These are phyloP conservation scores for Symbiodinium natans DNA, from an alignment of 73 alveolate genomes.

Conservation along the genomic window DNA sequence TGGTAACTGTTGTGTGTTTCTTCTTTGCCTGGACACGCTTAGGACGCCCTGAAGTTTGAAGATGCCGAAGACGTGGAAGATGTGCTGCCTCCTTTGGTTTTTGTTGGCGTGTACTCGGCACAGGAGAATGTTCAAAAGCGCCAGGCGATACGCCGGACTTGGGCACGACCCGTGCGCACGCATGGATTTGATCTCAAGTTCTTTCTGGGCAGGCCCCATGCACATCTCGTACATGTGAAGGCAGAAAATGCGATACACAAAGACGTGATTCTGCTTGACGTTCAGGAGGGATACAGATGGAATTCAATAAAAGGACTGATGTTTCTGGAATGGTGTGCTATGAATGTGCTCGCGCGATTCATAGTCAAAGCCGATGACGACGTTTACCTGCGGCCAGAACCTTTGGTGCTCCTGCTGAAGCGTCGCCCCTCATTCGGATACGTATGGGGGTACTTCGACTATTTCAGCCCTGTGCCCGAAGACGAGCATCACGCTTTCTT, in stretches of 20 bases:
- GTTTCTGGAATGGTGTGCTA: slow-evolving; percentile 85
- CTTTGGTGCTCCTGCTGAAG: background rate
- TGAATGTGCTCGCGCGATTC: slow-evolving; percentile 35
- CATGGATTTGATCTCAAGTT: slow-evolving; percentile 17
- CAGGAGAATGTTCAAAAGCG: slow-evolving; percentile 13
- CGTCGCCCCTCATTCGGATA: slow-evolving; percentile 2
- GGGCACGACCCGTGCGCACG: slow-evolving; percentile 31
- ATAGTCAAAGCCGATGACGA: slow-evolving; percentile 82
- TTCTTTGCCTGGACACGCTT: too few relatives aligned
- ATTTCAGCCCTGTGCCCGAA: slow-evolving; percentile 79
- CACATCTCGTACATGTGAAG: background rate
- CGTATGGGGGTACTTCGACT: slow-evolving; percentile 88
- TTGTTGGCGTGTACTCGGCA: slow-evolving; percentile 82
- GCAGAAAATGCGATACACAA: background rate
- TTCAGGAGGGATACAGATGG: slow-evolving; percentile 75
- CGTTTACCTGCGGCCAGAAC: slow-evolving; percentile 29
- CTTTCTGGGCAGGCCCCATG: slow-evolving; percentile 43
- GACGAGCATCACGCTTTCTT: slow-evolving; percentile 30
- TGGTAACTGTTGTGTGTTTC: too few relatives aligned
- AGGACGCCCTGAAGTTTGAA: too few relatives aligned
- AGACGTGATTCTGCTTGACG: slow-evolving; percentile 69
- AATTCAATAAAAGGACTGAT: slow-evolving; percentile 70
- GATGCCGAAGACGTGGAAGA: background rate
- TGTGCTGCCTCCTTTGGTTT: slow-evolving; percentile 3
- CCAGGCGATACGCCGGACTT: slow-evolving; percentile 12